These are phyloP conservation scores for Myriosclerotinia curreyana DNA, from an alignment of 2,329 filamentous ascomycete genomes.

Conservation along the genomic window DNA sequence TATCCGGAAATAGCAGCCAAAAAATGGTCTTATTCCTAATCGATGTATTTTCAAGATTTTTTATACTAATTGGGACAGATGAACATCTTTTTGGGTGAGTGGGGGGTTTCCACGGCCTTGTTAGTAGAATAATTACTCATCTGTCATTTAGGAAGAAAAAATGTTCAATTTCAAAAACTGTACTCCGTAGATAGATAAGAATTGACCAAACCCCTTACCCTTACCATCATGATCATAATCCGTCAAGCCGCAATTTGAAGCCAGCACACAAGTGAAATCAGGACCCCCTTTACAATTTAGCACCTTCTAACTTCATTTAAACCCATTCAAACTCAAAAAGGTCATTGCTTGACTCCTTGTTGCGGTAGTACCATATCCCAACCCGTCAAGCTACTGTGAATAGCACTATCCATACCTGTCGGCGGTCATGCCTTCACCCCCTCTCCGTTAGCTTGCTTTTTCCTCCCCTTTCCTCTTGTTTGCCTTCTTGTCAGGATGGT, in stretches of 20 bases:
- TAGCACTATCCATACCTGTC: background rate
- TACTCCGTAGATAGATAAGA: no score
- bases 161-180: background rate
- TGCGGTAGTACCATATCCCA: background rate
- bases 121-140: no score
- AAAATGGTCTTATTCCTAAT: background rate
- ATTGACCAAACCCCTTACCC: no score
- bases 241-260: no score
- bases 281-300: no score
- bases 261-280: no score
- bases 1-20: background rate
- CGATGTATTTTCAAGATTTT: background rate
- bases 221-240: no score
- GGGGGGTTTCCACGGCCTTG: background rate
- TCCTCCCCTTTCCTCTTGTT: background rate
- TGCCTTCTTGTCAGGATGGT: background rate
- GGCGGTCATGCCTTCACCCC: background rate
- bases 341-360: no score
- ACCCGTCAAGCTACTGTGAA: background rate
- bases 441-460: background rate
- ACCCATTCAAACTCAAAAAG: no score
- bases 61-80: background rate
- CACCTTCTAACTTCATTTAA: no score
- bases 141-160: background rate
- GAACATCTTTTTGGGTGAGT: background rate